Conservation (phyloP, 441 rosid species). For the Bruguiera hainesii region DNA sequence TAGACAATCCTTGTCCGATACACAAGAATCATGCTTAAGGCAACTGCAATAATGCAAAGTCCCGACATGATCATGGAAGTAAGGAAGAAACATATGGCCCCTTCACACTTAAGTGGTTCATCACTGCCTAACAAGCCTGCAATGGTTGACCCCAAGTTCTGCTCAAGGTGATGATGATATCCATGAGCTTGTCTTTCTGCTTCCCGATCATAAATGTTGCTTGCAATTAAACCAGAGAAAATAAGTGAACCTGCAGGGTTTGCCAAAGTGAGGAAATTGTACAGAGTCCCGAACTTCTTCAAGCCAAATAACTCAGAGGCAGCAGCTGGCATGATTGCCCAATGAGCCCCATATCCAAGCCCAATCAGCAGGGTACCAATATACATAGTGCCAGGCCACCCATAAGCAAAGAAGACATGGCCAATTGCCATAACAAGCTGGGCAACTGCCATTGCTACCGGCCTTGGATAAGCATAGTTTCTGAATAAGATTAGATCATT, state of each 20-base stretch:
- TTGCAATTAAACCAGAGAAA: conserved; percentile 85
- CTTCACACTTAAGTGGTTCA: conserved; percentile 64
- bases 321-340: conserved; percentile 96
- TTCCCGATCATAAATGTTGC: conserved; percentile 78
- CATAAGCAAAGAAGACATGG: conserved; percentile 71
- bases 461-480: conserved; percentile 89
- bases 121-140: conserved; percentile 31
- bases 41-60: conserved; percentile 58
- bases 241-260: conserved; percentile 89
- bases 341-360: conserved; percentile 89
- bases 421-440: conserved; percentile 87
- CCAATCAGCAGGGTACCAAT: conserved; percentile 82
- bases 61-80: conserved; percentile 89
- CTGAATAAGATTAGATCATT: conserved; percentile 26
- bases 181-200: conserved; percentile 73
- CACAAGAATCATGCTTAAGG: conserved; percentile 79
- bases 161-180: conserved; percentile 20
- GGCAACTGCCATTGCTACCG: conserved; percentile 68
- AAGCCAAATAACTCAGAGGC: conserved; percentile 93
- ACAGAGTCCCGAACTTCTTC: conserved; percentile 84
- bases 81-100: conserved; percentile 77
- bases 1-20: conserved; percentile 73
- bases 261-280: conserved; percentile 88
- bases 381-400: conserved; percentile 93
- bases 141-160: conserved; percentile 22